Percentiles rank a stretch among this genome's conserved stretches.
Evolutionary conservation across 139 green algal species (phyloP).

Genomic region (Coelastrella sp.): DNA sequence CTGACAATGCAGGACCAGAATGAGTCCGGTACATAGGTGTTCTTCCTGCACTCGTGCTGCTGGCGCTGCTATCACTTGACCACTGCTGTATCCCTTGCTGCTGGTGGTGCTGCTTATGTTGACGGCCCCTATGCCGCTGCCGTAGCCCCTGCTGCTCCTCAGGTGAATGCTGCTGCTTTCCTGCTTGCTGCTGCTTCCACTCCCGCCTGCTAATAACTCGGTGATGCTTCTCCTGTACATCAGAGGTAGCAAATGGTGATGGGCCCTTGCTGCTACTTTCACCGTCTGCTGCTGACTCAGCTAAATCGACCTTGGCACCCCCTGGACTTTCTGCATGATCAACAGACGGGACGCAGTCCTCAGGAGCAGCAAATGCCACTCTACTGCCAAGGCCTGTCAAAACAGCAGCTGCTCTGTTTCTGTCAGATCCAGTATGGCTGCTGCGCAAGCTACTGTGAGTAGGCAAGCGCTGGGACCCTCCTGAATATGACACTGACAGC

Average conservation of each 20-base stretch:
- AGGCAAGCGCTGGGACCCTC: neutral
- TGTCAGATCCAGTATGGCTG: neutral
- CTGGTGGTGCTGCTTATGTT: neutral
- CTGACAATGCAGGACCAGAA: slow-evolving; percentile 21
- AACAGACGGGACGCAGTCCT: too few species aligned
- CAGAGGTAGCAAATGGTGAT: slow-evolving; percentile 6
- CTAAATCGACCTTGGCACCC: too few species aligned
- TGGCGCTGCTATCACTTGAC: neutral
- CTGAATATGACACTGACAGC: neutral
- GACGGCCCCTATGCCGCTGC: slow-evolving; percentile 15
- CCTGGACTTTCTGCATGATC: too few species aligned
- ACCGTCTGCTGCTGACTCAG: neutral
- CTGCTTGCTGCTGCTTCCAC: slow-evolving; percentile 14
- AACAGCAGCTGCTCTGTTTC: slow-evolving; percentile 3
- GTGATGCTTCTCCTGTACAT: slow-evolving; percentile 22
- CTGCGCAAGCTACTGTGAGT: slow-evolving; percentile 7
- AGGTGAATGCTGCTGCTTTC: neutral
- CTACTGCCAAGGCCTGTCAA: neutral
- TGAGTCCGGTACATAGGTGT: slow-evolving; percentile 6
- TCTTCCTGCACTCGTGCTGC: neutral
- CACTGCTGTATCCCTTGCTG: neutral
- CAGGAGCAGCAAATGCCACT: neutral
- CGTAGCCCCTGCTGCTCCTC: neutral
- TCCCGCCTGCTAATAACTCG: neutral
- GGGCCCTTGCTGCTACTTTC: neutral